A percentile compares a stretch with the other conserved stretches of the same genome.
These are phyloP conservation scores for Sanghuangporus weigelae DNA, from an alignment of 1,284 basidiomycete genomes.

Conservation along the genomic window DNA sequence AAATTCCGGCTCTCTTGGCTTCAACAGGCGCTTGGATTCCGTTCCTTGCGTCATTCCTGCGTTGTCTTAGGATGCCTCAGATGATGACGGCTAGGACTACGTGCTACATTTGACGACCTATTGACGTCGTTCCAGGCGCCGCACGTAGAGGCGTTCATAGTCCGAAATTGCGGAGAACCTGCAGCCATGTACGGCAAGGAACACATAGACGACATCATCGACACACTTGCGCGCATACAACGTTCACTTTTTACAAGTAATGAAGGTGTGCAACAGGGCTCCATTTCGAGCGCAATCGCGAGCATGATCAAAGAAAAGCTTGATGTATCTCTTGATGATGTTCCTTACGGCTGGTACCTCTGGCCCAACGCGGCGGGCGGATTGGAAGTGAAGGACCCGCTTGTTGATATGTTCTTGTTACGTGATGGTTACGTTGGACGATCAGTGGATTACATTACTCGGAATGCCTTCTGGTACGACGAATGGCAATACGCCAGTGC, in stretches of 20 bases:
- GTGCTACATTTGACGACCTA: no score
- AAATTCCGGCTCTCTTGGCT: no score
- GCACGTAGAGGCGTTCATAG: conserved; percentile 37
- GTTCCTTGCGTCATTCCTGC: no score
- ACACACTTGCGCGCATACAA: conserved; percentile 34
- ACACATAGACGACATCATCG: conserved; percentile 32
- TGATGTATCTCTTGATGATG: conserved; percentile 26
- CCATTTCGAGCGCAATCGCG: conserved; percentile 29
- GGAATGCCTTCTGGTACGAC: conserved; percentile 23
- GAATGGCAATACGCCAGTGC: conserved; percentile 22
- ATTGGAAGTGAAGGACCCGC: conserved; percentile 34
- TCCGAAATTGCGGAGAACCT: conserved; percentile 36
- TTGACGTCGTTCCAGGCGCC: no score
- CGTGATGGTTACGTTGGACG: conserved; percentile 17
- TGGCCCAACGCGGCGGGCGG: conserved; percentile 37
- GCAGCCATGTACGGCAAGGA: conserved; percentile 32
- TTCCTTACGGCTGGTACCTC: conserved; percentile 42
- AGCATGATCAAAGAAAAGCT: conserved; percentile 31
- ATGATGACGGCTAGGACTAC: no score
- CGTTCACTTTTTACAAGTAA: conserved; percentile 31
- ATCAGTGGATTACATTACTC: conserved; percentile 20
- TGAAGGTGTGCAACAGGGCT: conserved; percentile 23
- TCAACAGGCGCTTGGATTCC: no score
- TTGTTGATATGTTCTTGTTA: conserved; percentile 35
- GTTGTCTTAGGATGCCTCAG: no score